These are phyloP conservation scores for Aureobasidium leucospermi DNA, from an alignment of 2,329 filamentous ascomycete species.

Conservation along the genomic window DNA sequence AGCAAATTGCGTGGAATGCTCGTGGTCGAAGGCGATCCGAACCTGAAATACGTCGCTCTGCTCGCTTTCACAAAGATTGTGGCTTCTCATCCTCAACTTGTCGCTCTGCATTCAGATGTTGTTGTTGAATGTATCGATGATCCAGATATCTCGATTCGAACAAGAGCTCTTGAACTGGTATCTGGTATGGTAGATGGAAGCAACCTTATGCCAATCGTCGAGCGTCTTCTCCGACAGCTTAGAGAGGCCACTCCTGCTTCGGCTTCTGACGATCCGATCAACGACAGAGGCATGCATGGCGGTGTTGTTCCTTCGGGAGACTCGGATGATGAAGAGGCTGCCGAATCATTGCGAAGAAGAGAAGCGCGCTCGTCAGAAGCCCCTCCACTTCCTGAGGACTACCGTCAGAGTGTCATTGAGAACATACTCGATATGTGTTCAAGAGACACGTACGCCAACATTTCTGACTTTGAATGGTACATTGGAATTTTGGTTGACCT, in stretches of 20 bases:
- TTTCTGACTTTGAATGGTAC: conserved; percentile 96
- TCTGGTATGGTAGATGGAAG: conserved; percentile 89
- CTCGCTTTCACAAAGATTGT: conserved; percentile 96
- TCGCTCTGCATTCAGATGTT: conserved; percentile 89
- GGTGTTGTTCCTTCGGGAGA: conserved; percentile 45
- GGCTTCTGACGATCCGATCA: conserved; percentile 35
- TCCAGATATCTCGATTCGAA: conserved; percentile 87
- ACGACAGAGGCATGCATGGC: conserved; percentile 38
- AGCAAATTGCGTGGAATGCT: conserved; percentile 92
- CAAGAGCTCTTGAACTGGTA: conserved; percentile 84
- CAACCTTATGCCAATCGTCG: conserved; percentile 75
- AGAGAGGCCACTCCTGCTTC: conserved; percentile 54
- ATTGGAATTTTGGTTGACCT: conserved; percentile 83
- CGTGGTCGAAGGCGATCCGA: conserved; percentile 85
- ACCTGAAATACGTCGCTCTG: conserved; percentile 94
- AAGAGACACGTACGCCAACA: conserved; percentile 74
- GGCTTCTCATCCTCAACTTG: conserved; percentile 75
- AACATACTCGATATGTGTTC: conserved; percentile 86
- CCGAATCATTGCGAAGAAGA: conserved; percentile 46
- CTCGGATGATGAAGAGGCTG: conserved; percentile 51
- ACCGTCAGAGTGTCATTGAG: conserved; percentile 72
- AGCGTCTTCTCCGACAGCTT: conserved; percentile 80
- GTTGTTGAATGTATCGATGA: conserved; percentile 96
- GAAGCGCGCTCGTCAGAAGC: conserved; percentile 42
- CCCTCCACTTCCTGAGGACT: conserved; percentile 73